Conservation (phyloP, 805 yeast species). For the Saccharomyces kudriavzevii region DNA sequence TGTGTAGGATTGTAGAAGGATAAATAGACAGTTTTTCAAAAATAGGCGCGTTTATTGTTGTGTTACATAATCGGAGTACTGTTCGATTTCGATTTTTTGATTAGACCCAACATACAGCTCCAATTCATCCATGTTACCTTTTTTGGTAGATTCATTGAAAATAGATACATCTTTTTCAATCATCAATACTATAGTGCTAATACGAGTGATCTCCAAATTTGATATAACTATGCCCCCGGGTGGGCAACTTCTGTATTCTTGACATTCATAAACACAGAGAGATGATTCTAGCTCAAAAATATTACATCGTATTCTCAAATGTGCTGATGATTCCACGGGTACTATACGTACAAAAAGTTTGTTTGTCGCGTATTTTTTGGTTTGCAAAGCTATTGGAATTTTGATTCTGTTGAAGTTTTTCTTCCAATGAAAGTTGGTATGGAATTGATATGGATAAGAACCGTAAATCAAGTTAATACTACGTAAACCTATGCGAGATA, state of each 20-base stretch:
- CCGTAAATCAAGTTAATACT: slow-evolving; percentile 6
- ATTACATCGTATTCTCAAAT: slow-evolving; percentile 13
- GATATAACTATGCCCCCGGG: slow-evolving; percentile 15
- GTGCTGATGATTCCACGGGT: slow-evolving; percentile 4
- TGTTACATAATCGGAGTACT: not conserved
- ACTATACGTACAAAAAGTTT: slow-evolving; percentile 16
- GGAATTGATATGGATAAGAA: slow-evolving; percentile 16
- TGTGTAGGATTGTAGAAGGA: not conserved
- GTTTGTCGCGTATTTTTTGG: slow-evolving; percentile 2
- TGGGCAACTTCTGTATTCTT: slow-evolving; percentile 6
- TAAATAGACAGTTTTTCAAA: not conserved
- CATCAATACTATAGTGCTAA: slow-evolving; percentile 7
- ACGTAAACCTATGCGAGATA: not conserved
- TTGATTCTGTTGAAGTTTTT: slow-evolving; percentile 6
- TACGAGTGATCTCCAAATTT: slow-evolving; percentile 5
- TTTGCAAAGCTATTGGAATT: slow-evolving; percentile 2
- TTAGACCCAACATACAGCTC: slow-evolving; percentile 8
- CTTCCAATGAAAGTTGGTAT: slow-evolving; percentile 6
- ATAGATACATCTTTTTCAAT: slow-evolving; percentile 13
- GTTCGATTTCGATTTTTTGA: slow-evolving; percentile 4
- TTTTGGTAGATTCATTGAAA: not conserved
- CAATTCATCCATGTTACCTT: not conserved
- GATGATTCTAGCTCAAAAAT: slow-evolving; percentile 15
- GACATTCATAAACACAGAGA: slow-evolving; percentile 6
- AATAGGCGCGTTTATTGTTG: not conserved